Evolutionary conservation across 371 early-diverging fungal species (phyloP).

Genomic region (Apophysomyces variabilis): DNA sequence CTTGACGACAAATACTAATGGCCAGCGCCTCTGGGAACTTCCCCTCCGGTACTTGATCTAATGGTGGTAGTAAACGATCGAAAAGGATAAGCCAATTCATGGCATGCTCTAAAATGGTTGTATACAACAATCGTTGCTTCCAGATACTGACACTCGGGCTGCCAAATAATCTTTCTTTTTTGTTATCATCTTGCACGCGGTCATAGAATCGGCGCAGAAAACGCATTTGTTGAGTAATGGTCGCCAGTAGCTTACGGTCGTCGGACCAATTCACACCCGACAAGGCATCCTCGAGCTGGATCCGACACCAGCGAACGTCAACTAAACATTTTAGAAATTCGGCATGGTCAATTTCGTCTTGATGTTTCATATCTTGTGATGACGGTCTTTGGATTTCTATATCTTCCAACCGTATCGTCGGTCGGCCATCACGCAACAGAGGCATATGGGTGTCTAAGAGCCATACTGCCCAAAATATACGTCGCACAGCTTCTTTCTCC

Average conservation of each 20-base stretch:
- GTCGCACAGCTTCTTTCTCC: constrained; percentile 21
- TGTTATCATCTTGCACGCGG: constrained; percentile 16
- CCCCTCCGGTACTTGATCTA: not conserved
- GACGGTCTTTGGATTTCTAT: constrained; percentile 24
- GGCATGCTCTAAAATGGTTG: constrained; percentile 23
- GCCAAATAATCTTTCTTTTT: constrained; percentile 11
- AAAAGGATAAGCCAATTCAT: constrained; percentile 28
- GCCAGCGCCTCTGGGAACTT: constrained; percentile 25
- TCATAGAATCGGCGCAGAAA: constrained; percentile 26
- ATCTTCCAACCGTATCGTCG: constrained; percentile 18
- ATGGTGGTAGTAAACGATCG: constrained; percentile 19
- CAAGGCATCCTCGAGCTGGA: constrained; percentile 17
- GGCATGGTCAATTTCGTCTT: constrained; percentile 23
- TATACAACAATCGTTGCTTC: constrained; percentile 16
- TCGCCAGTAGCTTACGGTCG: constrained; percentile 17
- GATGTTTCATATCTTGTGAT: constrained; percentile 12
- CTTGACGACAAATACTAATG: constrained; percentile 26
- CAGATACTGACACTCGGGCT: constrained; percentile 10
- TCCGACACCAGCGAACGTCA: constrained; percentile 27
- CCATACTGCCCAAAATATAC: constrained; percentile 30
- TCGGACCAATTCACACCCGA: constrained; percentile 10
- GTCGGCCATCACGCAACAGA: constrained; percentile 17
- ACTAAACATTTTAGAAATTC: constrained; percentile 20
- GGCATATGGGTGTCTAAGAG: constrained; percentile 28
- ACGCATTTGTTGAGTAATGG: constrained; percentile 27